Evolutionary conservation across 2,329 filamentous ascomycete species (phyloP).

Genomic region (Sporothrix protearum): DNA sequence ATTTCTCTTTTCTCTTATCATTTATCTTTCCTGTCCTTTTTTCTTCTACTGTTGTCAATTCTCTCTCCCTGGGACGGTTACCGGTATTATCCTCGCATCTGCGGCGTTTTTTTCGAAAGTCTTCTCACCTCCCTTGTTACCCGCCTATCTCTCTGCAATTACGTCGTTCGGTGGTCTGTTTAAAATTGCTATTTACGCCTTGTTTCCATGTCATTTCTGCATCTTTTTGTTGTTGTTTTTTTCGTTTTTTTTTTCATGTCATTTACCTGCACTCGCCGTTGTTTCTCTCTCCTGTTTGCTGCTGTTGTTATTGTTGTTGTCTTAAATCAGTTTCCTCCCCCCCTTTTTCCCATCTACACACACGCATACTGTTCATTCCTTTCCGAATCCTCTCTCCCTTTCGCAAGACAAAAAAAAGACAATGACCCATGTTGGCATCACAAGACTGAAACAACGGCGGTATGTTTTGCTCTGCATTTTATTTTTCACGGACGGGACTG

Average conservation of each 20-base stretch:
- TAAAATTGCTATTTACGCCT: conserved; percentile 12
- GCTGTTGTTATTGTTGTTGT: conserved; percentile 22
- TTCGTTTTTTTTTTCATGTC: too few relatives aligned
- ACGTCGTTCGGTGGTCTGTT: conserved; percentile 10
- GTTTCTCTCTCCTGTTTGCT: conserved; percentile 23
- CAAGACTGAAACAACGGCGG: conserved; percentile 39
- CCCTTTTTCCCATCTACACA: conserved; percentile 15
- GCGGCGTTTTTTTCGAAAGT: conserved; percentile 31
- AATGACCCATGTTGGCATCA: conserved; percentile 35
- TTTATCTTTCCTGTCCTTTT: not conserved
- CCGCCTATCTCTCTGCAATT: conserved; percentile 15
- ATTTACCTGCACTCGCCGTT: conserved; percentile 25
- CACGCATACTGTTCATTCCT: not conserved
- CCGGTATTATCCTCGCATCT: conserved; percentile 29
- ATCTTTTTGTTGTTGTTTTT: conserved; percentile 29
- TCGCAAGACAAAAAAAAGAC: conserved; percentile 30
- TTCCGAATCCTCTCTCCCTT: conserved; percentile 1
- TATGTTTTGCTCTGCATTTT: conserved; percentile 37
- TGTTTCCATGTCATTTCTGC: conserved; percentile 25
- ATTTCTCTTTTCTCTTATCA: conserved; percentile 23
- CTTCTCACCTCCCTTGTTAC: conserved; percentile 30
- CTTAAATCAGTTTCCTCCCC: conserved; percentile 25
- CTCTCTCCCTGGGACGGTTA: conserved; percentile 24
- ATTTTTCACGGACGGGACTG: conserved; percentile 35
- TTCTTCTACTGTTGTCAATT: not conserved